Evolutionary conservation across 2,329 filamentous ascomycete species (phyloP).

Genomic region (Xylariaceae sp.): DNA sequence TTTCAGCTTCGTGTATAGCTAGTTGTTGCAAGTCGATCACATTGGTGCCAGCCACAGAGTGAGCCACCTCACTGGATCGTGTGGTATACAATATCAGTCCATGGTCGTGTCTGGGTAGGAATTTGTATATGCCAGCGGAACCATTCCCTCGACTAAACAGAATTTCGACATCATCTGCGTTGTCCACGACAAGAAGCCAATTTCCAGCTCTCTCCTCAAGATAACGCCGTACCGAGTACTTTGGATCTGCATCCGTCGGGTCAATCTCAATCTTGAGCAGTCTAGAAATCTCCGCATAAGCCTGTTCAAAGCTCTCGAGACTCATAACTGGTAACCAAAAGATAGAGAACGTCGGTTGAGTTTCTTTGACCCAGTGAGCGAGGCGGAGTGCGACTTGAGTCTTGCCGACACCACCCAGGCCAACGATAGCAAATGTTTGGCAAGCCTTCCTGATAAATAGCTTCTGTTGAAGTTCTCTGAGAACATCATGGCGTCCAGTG

Average conservation of each 20-base stretch:
- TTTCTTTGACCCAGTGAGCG: conserved; percentile 33
- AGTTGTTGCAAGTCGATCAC: conserved; percentile 30
- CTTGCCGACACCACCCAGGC: conserved; percentile 39
- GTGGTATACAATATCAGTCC: conserved; percentile 37
- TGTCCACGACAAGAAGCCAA: conserved; percentile 41
- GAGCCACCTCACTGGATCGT: conserved; percentile 29
- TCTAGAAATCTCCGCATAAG: conserved; percentile 32
- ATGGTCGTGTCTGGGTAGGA: conserved; percentile 31
- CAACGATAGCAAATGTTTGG: conserved; percentile 25
- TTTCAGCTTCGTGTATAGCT: conserved; percentile 24
- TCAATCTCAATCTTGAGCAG: conserved; percentile 23
- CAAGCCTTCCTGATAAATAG: neutral
- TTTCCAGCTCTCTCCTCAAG: conserved; percentile 25
- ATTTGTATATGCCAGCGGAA: conserved; percentile 18
- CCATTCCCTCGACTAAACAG: conserved; percentile 15
- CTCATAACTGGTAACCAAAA: conserved; percentile 42
- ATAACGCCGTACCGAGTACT: conserved; percentile 52
- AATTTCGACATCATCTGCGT: conserved; percentile 35
- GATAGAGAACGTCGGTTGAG: conserved; percentile 32
- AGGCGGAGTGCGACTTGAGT: conserved; percentile 37
- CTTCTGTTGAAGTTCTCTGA: neutral
- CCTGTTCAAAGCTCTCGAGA: conserved; percentile 35
- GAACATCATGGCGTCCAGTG: conserved; percentile 4
- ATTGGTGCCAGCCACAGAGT: conserved; percentile 22
- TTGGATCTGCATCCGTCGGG: conserved; percentile 51